Percentiles rank a stretch among this genome's conserved stretches.
These are phyloP conservation scores for Neocatenulostroma microsporum DNA, from an alignment of 2,329 filamentous ascomycete species.

Conservation along the genomic window DNA sequence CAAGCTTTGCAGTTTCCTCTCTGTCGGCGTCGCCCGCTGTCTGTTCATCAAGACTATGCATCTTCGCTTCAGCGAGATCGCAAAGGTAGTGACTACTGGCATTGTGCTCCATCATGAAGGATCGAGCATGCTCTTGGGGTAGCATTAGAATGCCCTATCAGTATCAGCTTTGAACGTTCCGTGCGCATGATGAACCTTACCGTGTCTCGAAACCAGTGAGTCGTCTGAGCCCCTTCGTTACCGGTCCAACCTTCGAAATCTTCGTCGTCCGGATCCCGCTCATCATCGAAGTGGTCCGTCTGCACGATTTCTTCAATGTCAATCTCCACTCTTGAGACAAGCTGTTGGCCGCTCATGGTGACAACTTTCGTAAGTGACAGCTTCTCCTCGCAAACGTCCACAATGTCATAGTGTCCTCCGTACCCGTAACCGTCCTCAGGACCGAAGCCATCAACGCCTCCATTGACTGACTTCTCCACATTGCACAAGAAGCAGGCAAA, in stretches of 20 bases:
- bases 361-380: neutral
- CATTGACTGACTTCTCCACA: slow-evolving; percentile 1
- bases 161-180: no score
- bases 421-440: neutral
- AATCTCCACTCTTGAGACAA: neutral
- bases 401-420: neutral
- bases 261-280: neutral
- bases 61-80: no score
- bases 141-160: no score
- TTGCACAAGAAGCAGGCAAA: neutral
- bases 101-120: no score
- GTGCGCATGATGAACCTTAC: no score
- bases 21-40: no score
- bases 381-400: neutral
- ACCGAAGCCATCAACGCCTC: neutral
- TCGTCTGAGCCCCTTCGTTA: neutral
- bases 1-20: no score
- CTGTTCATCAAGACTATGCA: no score
- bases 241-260: neutral
- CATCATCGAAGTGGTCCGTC: neutral
- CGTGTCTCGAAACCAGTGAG: slow-evolving; percentile 2
- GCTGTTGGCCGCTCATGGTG: neutral
- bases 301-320: neutral
- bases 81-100: no score
- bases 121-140: no score